Evolutionary conservation across 2,329 filamentous ascomycete genomes (phyloP), one percentile per base, ranked within the genome.

Genomic region (Phyllosticta citribraziliensis): DNA sequence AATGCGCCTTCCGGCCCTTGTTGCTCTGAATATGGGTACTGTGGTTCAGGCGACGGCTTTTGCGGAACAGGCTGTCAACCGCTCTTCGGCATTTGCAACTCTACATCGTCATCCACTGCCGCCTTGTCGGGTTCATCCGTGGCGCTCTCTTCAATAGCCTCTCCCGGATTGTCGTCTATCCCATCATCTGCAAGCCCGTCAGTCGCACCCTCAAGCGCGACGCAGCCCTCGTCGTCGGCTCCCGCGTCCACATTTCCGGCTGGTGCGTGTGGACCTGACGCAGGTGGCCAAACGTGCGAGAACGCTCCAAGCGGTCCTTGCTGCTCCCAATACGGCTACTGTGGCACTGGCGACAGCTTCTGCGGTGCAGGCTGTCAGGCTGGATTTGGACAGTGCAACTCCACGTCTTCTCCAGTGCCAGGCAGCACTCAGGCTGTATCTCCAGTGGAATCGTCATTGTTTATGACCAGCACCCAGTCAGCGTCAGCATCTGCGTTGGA

Each of bases 1-100:
- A 25, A 30, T 20, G 57, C 52, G 14, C 33, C 24, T 9, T 60
- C 58, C 4, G 52, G 52, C 8, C 58, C 58, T n/a, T 60, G 58
- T n/a, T 60, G 58, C 19, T 60, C 58, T 17, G 14, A 60, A 33
- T 60, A 19, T 22, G 52, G 58, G 2, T 60, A 25, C 52, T 60
- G 58, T 17, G 58, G 58, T 9, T 22, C 14, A 33, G 58, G 40
- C 5, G 68, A 65, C 40, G 66, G 68, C 30, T 71, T 75, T 62
- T 77, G 76, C 64, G 69, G 68, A 11, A 70, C 62, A 14, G 54
- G 52, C 27, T 63, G 58, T 14, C 57, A 59, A n/a, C 20, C 33
- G 27, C 58, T 50, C 17, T 58, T 61, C 33, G 57, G 61, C 4
- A 55, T 52, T 54, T 62, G 57, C 27, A 40, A 40, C 33, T 40